Conservation (phyloP, 176 grass and related monocot species). For the Rhynchospora breviuscula region DNA sequence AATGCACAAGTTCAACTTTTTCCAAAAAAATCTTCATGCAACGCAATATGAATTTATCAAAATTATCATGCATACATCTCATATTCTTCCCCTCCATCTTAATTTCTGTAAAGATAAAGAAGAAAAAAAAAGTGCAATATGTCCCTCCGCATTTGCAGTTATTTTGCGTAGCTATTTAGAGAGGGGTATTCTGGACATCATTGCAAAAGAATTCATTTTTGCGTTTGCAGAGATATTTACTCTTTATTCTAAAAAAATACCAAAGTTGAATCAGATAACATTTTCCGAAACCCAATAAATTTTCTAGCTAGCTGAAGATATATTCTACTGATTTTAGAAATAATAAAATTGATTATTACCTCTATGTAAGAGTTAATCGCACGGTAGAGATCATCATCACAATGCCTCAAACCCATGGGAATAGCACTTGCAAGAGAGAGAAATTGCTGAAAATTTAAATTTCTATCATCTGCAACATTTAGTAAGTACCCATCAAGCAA, state of each 20-base stretch:
- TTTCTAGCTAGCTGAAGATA: neutral
- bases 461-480: slow-evolving; percentile 68
- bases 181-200: neutral
- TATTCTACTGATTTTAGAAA: neutral
- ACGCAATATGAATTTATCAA: neutral
- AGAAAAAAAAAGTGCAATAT: no score
- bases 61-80: neutral
- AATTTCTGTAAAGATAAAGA: no score
- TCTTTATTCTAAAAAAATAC: neutral
- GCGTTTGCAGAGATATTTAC: neutral
- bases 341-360: slow-evolving; percentile 28
- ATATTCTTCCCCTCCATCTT: neutral
- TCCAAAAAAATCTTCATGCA: neutral
- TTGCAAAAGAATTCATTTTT: neutral
- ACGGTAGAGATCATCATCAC: slow-evolving; percentile 73
- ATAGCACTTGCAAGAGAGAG: slow-evolving; percentile 59
- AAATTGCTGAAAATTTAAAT: slow-evolving; percentile 80
- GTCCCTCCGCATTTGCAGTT: neutral
- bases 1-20: neutral
- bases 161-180: neutral
- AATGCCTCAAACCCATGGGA: slow-evolving; percentile 52
- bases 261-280: neutral
- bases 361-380: slow-evolving; percentile 77
- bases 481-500: slow-evolving; percentile 69
- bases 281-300: neutral